Conservation (phyloP, 192 early-diverging fungal species). For the Jimgerdemannia lactiflua region DNA sequence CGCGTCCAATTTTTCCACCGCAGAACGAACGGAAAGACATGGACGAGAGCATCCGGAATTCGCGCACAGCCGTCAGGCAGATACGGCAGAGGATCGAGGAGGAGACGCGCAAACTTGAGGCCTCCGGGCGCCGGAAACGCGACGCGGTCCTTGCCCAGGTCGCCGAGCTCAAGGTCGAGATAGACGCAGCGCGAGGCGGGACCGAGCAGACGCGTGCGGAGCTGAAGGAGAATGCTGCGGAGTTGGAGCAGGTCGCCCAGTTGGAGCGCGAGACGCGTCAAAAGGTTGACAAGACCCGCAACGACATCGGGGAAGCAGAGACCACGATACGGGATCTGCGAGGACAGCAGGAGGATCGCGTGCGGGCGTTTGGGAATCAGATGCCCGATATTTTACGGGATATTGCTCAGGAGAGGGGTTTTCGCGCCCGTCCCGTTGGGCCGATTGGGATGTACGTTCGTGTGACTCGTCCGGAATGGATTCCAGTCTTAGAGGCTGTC, state of each 20-base stretch:
- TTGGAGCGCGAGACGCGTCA: constrained; percentile 2
- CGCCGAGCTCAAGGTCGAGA: constrained; percentile 27
- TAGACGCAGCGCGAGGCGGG: constrained; percentile 19
- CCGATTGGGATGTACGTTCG: constrained; percentile 68
- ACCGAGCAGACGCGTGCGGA: constrained; percentile 15
- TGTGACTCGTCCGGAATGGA: constrained; percentile 54
- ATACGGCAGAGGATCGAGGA: constrained; percentile 51
- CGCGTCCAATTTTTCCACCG: not conserved
- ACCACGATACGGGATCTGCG: constrained; percentile 43
- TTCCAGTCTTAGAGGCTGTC: constrained; percentile 58
- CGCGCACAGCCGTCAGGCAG: constrained; percentile 29
- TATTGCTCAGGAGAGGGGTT: constrained; percentile 41
- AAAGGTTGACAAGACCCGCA: not conserved
- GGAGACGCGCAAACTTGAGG: constrained; percentile 33
- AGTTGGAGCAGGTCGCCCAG: constrained; percentile 12
- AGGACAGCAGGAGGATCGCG: constrained; percentile 57
- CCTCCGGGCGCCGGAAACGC: constrained; percentile 18
- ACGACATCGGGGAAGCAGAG: constrained; percentile 5
- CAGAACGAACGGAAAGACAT: constrained; percentile 39
- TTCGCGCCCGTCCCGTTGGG: constrained; percentile 57
- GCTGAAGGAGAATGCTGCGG: constrained; percentile 29
- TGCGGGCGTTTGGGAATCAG: constrained; percentile 70
- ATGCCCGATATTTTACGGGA: constrained; percentile 58
- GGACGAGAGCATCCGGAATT: constrained; percentile 34
- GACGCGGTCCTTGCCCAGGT: constrained; percentile 42